Percentiles rank a stretch among this genome's conserved stretches.
These are phyloP conservation scores for Exophiala alcalophila DNA, from an alignment of 2,329 filamentous ascomycete species.

Conservation along the genomic window DNA sequence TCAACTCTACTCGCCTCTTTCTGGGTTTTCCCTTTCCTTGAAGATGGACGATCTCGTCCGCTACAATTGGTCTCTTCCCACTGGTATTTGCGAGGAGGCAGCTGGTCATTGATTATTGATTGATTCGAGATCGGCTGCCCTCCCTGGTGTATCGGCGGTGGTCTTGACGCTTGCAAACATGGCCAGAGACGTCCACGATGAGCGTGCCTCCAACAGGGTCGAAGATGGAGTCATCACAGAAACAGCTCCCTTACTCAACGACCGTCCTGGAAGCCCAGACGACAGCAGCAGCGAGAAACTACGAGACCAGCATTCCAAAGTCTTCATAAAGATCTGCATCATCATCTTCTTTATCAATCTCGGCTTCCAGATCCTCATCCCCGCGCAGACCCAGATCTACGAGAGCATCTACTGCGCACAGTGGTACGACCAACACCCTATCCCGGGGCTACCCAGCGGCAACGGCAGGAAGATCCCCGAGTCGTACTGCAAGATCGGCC, in stretches of 20 bases:
- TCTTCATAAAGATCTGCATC: conserved; percentile 35
- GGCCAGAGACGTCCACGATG: no score
- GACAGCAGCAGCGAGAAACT: background rate
- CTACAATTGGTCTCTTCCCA: no score
- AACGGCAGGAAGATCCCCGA: conserved; percentile 48
- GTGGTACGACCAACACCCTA: conserved; percentile 44
- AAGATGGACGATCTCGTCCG: no score
- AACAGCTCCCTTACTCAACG: background rate
- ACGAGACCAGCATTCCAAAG: background rate
- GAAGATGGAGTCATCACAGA: conserved; percentile 1
- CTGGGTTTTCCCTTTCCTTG: no score
- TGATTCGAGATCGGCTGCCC: no score
- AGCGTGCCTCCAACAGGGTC: no score
- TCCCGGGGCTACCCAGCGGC: conserved; percentile 44
- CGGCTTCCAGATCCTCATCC: conserved; percentile 44
- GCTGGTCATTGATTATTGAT: no score
- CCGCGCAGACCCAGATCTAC: conserved; percentile 48
- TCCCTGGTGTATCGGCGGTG: no score
- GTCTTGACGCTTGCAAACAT: no score
- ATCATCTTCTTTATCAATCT: conserved; percentile 46
- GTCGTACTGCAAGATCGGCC: conserved; percentile 49
- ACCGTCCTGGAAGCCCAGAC: no score
- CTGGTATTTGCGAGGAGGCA: no score
- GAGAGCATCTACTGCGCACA: conserved; percentile 50
- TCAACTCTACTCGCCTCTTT: no score